Percentiles rank a stretch among this genome's conserved stretches.
Conservation (phyloP, 352 stramenopile genomes). For the Globisporangium abappressorium region DNA sequence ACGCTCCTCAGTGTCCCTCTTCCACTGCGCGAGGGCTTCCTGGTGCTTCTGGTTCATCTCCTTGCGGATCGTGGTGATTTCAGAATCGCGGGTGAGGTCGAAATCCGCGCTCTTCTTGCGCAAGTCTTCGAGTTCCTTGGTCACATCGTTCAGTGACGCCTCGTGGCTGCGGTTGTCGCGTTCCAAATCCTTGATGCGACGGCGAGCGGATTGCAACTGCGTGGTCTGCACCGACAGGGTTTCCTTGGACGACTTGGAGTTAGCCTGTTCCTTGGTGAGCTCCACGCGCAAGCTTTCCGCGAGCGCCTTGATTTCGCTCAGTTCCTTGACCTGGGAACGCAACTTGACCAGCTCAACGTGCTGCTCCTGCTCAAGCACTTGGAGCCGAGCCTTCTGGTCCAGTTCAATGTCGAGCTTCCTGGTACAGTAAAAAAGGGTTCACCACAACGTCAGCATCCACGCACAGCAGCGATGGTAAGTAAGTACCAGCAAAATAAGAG, state of each 20-base stretch:
- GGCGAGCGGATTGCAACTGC: conserved; percentile 57
- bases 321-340: conserved; percentile 64
- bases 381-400: conserved; percentile 66
- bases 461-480: background rate
- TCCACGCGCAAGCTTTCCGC: conserved; percentile 49
- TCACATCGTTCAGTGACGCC: conserved; percentile 50
- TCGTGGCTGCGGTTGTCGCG: conserved; percentile 52
- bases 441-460: background rate
- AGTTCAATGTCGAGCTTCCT: conserved; percentile 75
- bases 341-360: conserved; percentile 75
- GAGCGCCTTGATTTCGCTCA: conserved; percentile 55
- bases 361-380: conserved; percentile 80
- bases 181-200: conserved; percentile 71
- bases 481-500: conserved; percentile 2
- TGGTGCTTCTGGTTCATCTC: conserved; percentile 79
- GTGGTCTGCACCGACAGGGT: conserved; percentile 66
- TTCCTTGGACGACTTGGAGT: conserved; percentile 73
- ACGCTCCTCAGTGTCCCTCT: conserved; percentile 76
- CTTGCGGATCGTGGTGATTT: conserved; percentile 68
- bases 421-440: background rate
- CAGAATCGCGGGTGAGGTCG: conserved; percentile 60
- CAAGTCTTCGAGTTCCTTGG: conserved; percentile 65
- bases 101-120: conserved; percentile 74
- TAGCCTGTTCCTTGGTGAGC: conserved; percentile 55
- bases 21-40: conserved; percentile 69